A percentile compares a stretch with the other conserved stretches of the same genome.
These are phyloP conservation scores for Tothia fuscella DNA, from an alignment of 2,329 filamentous ascomycete genomes.

Conservation along the genomic window DNA sequence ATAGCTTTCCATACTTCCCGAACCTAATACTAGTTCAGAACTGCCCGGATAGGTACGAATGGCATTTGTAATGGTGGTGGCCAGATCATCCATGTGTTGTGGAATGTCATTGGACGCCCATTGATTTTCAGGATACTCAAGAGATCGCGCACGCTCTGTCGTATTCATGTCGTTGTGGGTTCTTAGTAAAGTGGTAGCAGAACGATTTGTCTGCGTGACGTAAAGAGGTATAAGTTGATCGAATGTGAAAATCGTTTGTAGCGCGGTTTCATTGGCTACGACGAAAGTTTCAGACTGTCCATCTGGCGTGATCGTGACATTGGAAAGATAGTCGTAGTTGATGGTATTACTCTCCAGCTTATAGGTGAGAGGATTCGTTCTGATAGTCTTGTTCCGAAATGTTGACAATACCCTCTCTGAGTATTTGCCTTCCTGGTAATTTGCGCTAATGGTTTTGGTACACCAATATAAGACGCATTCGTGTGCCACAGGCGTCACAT, in stretches of 20 bases:
- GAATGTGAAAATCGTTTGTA: slow-evolving; percentile 11
- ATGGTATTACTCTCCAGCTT: not conserved
- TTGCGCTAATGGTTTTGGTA: slow-evolving; percentile 18
- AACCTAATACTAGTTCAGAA: slow-evolving; percentile 6
- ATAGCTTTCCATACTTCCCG: slow-evolving; percentile 12
- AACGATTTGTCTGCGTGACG: slow-evolving; percentile 11
- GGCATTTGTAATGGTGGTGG: slow-evolving; percentile 16
- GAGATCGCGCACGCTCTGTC: not conserved
- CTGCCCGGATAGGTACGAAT: slow-evolving; percentile 12
- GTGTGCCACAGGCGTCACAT: slow-evolving; percentile 2
- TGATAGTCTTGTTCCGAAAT: not conserved
- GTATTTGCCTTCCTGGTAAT: slow-evolving; percentile 9
- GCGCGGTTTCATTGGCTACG: slow-evolving; percentile 12
- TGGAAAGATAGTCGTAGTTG: not conserved
- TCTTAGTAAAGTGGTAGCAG: not conserved
- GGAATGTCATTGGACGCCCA: slow-evolving; percentile 10
- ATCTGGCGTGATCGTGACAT: not conserved
- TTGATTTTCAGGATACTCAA: not conserved
- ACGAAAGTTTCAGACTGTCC: not conserved
- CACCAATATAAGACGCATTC: slow-evolving; percentile 16
- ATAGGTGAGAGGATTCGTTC: too few species aligned
- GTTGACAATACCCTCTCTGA: not conserved
- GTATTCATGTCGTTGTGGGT: not conserved
- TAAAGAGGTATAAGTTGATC: slow-evolving; percentile 17
- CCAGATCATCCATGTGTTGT: slow-evolving; percentile 15